These are phyloP conservation scores for Microstegium vimineum DNA, from an alignment of 176 grass and related monocot species.

Conservation along the genomic window DNA sequence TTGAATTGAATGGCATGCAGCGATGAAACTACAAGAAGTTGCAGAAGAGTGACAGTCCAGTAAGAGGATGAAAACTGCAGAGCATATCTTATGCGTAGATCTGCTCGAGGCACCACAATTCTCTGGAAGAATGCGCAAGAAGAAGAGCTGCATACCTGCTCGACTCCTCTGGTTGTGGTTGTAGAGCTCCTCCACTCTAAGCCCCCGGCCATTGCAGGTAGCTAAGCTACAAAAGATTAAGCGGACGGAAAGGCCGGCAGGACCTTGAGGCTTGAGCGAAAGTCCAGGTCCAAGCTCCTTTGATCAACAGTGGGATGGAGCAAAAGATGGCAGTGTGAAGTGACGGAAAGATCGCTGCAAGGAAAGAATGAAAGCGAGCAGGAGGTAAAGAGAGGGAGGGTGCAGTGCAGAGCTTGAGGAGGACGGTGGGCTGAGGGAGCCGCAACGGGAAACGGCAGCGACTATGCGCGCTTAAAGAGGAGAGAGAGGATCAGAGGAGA, in stretches of 20 bases:
- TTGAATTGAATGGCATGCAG: background rate
- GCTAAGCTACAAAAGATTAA: background rate
- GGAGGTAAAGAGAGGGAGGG: background rate
- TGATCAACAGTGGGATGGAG: slow-evolving; percentile 40
- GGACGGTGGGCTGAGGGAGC: slow-evolving; percentile 4
- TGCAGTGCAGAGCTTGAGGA: slow-evolving; percentile 7
- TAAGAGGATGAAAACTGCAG: background rate
- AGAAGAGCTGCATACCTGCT: slow-evolving; percentile 54
- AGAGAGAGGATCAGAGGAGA: background rate
- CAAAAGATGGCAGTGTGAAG: slow-evolving; percentile 49
- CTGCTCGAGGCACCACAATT: background rate
- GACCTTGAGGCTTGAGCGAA: slow-evolving; percentile 3
- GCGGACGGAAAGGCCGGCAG: background rate
- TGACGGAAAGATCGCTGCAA: slow-evolving; percentile 57
- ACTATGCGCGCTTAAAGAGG: slow-evolving; percentile 32
- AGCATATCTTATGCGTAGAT: background rate
- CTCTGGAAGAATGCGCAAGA: background rate
- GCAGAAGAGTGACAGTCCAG: background rate
- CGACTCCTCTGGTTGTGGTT: slow-evolving; percentile 44
- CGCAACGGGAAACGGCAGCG: slow-evolving; percentile 55
- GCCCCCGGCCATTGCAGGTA: slow-evolving; percentile 57
- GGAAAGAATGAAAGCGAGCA: slow-evolving; percentile 36
- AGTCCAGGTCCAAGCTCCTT: slow-evolving; percentile 10
- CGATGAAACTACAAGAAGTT: slow-evolving; percentile 1
- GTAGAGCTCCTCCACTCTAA: slow-evolving; percentile 53